Evolutionary conservation across 495 filamentous ascomycete species (phyloP).

Genomic region (Tuber calosporum): DNA sequence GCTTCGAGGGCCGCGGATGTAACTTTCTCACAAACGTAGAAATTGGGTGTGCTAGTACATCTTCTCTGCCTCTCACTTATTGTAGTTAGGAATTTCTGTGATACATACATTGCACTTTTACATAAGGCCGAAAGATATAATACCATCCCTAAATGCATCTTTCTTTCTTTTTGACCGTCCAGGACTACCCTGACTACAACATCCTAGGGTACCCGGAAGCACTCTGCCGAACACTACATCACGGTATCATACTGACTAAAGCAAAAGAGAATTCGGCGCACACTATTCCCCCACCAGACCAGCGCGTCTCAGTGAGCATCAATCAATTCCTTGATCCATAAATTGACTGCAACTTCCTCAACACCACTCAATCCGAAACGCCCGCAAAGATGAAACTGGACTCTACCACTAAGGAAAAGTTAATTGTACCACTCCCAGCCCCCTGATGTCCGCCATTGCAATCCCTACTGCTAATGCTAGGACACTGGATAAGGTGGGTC

Average conservation of each 20-base stretch:
- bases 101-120: neutral
- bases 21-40: neutral
- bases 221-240: neutral
- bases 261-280: no score
- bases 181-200: neutral
- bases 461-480: slow-evolving; percentile 10
- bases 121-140: neutral
- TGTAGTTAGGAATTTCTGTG: neutral
- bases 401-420: slow-evolving; percentile 38
- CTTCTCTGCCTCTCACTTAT: neutral
- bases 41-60: neutral
- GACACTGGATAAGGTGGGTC: slow-evolving; percentile 42
- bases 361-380: slow-evolving; percentile 39
- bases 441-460: neutral
- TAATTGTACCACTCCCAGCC: slow-evolving; percentile 23
- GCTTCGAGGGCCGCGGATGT: neutral
- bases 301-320: neutral
- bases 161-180: neutral
- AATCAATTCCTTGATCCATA: neutral
- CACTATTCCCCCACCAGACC: neutral
- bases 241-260: no score
- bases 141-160: neutral
- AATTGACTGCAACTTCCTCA: neutral
- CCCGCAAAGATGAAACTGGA: slow-evolving; percentile 49
- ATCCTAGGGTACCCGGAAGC: neutral